Evolutionary conservation across 768 basidiomycete species (phyloP), one percentile per base, ranked within the genome.

Genomic region (Lentinula boryana): DNA sequence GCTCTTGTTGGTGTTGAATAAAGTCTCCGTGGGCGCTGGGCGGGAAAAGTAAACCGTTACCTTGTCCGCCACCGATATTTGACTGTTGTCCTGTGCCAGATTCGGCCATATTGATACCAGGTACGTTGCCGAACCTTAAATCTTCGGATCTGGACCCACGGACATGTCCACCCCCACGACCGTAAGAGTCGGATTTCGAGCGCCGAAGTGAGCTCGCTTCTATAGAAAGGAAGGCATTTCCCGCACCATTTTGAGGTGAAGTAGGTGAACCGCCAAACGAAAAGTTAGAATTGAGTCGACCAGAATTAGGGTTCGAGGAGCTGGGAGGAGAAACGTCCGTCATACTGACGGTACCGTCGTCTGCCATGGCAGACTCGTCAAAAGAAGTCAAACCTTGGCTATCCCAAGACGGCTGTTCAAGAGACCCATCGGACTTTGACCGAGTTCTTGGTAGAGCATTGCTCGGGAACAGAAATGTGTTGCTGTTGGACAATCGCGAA

Each of bases 61-160:
- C 48, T 27, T 46, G 33, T 21, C 36, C 55, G 55, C 40, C 16
- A 23, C 55, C 55, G 40, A 40, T 56, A 56, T 56, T 56, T 56
- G 55, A 56, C 57, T 48, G 43, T 58, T 58, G 57, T 36, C 57
- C 46, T 48, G 43, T 46, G 10, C 48, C 44, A 31, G 57, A 46
- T n/a, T 58, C 44, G 48, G 57, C 44, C 12, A 48, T 31, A 52
- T 60, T 60, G 33, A 43, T 43, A n/a, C 36, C 58, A 60, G 58
- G 49, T 7, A 52, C 50, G 35, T 49, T 43, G 31, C 58, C 58
- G 38, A 51, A 60, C 40, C 57, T 49, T 7, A 58, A 32, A 66
- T 89, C 89, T 69, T 90, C 88, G 43, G 83, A 85, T 63, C 85
- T 84, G 35, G 80, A 81, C 18, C 78, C 76, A 15, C 87, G 76